A percentile compares a stretch with the other conserved stretches of the same genome.
Evolutionary conservation across 164 flowering plant species (phyloP).

Genomic region (Chimonanthus salicifolius): DNA sequence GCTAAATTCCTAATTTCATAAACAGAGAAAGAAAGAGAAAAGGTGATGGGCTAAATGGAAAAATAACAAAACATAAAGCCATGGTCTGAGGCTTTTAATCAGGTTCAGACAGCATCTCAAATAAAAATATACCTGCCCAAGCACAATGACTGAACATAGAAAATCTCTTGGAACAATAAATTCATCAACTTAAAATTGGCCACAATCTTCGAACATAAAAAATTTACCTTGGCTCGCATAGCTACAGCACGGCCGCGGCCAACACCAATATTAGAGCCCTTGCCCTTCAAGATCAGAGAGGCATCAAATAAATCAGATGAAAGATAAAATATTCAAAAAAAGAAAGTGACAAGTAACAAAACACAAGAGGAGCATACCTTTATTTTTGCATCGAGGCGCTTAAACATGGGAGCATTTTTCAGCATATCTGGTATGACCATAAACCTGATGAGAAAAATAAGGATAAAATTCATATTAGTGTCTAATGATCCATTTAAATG

Average conservation of each 20-base stretch:
- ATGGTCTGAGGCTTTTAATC: no score
- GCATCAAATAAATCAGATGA: not conserved
- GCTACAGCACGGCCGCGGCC: constrained; percentile 90
- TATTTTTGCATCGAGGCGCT: constrained; percentile 84
- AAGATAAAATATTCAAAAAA: not conserved
- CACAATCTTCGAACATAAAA: no score
- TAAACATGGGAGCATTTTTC: constrained; percentile 99
- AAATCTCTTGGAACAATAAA: no score
- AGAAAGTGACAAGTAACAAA: not conserved
- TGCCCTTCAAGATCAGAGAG: constrained; percentile 44
- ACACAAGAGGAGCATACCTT: constrained; percentile 39
- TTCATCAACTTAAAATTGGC: no score
- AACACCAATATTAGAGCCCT: constrained; percentile 74
- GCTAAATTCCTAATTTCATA: no score
- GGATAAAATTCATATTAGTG: not conserved
- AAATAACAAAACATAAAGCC: no score
- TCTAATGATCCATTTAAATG: no score
- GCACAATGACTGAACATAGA: no score
- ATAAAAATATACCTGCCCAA: no score
- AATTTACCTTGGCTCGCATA: constrained; percentile 68
- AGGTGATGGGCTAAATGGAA: no score
- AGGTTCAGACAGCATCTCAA: no score
- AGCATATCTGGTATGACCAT: constrained; percentile 98
- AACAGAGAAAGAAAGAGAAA: no score
- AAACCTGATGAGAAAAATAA: constrained; percentile 37